phyloP scores from a whole-genome alignment of 1,139 yeast genomes.

The Suhomyces wounanorum region DNA sequence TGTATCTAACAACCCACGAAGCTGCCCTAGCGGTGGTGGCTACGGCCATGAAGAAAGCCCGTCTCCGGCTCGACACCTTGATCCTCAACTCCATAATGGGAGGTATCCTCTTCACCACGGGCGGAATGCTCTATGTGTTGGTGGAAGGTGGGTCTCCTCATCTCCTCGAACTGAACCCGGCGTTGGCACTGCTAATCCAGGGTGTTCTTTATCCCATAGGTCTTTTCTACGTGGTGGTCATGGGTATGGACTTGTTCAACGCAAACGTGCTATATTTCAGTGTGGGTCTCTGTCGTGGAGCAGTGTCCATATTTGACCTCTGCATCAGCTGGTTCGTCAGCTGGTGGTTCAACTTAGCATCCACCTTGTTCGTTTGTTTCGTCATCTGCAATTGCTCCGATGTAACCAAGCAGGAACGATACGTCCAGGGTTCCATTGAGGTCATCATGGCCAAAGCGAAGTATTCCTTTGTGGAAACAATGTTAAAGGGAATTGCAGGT shows the following conservation, averaged over 20 bases:
- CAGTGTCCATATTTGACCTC: conserved; percentile 64
- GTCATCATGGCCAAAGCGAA: conserved; percentile 50
- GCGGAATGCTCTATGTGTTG: conserved; percentile 69
- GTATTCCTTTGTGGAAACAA: conserved; percentile 55
- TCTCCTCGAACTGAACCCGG: conserved; percentile 48
- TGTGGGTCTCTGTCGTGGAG: conserved; percentile 67
- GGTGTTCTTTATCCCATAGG: conserved; percentile 69
- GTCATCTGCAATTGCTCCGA: conserved; percentile 59
- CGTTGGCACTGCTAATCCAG: conserved; percentile 52
- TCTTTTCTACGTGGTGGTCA: conserved; percentile 66
- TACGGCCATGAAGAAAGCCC: conserved; percentile 76
- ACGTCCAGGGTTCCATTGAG: conserved; percentile 48
- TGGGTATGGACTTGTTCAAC: conserved; percentile 75
- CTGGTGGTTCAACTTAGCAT: conserved; percentile 65
- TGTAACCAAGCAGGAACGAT: conserved; percentile 38
- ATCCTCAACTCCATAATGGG: conserved; percentile 67
- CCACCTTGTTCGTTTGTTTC: conserved; percentile 65
- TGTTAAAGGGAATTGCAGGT: conserved; percentile 69
- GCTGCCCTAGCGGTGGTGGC: conserved; percentile 83
- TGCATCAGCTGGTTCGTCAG: conserved; percentile 69
- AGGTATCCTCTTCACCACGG: conserved; percentile 67
- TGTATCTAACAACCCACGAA: conserved; percentile 70
- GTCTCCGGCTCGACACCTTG: conserved; percentile 60
- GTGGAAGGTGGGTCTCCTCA: conserved; percentile 55
- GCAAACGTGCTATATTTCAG: conserved; percentile 70